Evolutionary conservation across 2,329 filamentous ascomycete genomes (phyloP), one percentile per base, ranked within the genome.

Genomic region (Cladophialophora yegresii): DNA sequence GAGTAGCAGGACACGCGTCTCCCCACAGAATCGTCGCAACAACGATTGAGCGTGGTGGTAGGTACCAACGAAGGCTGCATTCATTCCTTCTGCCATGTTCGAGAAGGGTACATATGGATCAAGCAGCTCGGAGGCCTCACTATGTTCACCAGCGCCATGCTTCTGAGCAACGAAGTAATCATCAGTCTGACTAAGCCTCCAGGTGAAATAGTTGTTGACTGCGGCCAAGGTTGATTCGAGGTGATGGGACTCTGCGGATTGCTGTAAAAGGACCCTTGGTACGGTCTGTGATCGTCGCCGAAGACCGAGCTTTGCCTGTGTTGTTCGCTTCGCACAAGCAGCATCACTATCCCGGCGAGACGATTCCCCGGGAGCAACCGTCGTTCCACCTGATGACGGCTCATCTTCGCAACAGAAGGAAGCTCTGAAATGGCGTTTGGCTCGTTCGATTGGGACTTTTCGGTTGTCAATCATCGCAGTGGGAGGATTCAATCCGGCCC

Each of bases 181-280:
- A 10, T 66, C 45, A 13, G 28, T 40, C n/a, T 45, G 43, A 10
- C 6, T 53, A 13, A 63, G 30, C 30, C 47, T 30, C 61, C 61
- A 66, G 5, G 10, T 12, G 56, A 40, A 66, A 53, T 63, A 66
- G 23, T 63, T 58, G 45, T 66, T 57, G 36, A 66, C n/a, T 45
- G 60, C 55, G 16, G 55, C 33, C 40, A 61, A 36, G 7, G 61
- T 61, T 16, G 28, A 26, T 33, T 66, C 61, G 20, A 66, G 50
- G 1, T 28, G 40, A 36, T 54, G 36, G 43, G 62, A 60, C 13
- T 36, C 57, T n/a, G 51, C 51, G 28, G 64, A 66, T 32, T 56
- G 57, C 26, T 63, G 57, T 4, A 66, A 32, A 30, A 56, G 3
- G 55, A 57, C 51, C 32, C 22, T 54, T 8, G 55, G 55, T 20